Percentiles rank a stretch among this genome's conserved stretches.
phyloP scores from a whole-genome alignment of 768 basidiomycete species.

The Mycena pura region DNA sequence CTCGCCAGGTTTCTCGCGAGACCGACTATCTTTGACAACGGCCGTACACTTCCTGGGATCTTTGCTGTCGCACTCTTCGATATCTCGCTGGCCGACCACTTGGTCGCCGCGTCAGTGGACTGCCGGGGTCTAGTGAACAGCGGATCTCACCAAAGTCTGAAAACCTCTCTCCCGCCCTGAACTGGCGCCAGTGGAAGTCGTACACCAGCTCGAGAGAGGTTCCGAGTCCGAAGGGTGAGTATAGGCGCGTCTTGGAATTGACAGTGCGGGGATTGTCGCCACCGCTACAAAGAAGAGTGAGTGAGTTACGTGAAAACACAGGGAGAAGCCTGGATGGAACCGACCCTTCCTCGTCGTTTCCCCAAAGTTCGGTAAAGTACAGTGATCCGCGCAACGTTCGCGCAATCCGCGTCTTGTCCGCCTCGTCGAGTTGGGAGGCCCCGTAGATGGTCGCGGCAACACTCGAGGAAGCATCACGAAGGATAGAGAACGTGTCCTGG shows the following conservation, averaged over 20 bases:
- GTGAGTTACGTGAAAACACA: not conserved
- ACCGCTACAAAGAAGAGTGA: constrained; percentile 9
- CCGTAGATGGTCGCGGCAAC: constrained; percentile 17
- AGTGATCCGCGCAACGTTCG: constrained; percentile 19
- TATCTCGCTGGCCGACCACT: constrained; percentile 10
- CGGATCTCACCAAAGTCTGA: constrained; percentile 10
- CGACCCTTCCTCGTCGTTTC: constrained; percentile 24
- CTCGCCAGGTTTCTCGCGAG: constrained; percentile 18
- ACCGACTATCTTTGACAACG: constrained; percentile 13
- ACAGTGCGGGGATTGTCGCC: constrained; percentile 21
- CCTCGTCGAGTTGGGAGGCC: constrained; percentile 10
- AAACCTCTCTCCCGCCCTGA: constrained; percentile 6
- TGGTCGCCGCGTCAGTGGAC: constrained; percentile 1
- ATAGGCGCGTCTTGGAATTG: constrained; percentile 21
- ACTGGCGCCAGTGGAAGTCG: constrained; percentile 20
- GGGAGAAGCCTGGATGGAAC: constrained; percentile 3
- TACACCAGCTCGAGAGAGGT: constrained; percentile 22
- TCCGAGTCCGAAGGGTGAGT: constrained; percentile 22
- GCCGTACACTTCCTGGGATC: constrained; percentile 12
- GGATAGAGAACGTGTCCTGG: constrained; percentile 19
- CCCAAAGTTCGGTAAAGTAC: constrained; percentile 23
- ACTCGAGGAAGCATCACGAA: constrained; percentile 14
- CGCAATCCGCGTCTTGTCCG: constrained; percentile 14
- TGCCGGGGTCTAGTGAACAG: not conserved
- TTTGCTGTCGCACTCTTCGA: constrained; percentile 13